Percentiles rank a stretch among this genome's conserved stretches.
These are phyloP conservation scores for Malus hybrid DNA, from an alignment of 331 rosid species.

Conservation along the genomic window DNA sequence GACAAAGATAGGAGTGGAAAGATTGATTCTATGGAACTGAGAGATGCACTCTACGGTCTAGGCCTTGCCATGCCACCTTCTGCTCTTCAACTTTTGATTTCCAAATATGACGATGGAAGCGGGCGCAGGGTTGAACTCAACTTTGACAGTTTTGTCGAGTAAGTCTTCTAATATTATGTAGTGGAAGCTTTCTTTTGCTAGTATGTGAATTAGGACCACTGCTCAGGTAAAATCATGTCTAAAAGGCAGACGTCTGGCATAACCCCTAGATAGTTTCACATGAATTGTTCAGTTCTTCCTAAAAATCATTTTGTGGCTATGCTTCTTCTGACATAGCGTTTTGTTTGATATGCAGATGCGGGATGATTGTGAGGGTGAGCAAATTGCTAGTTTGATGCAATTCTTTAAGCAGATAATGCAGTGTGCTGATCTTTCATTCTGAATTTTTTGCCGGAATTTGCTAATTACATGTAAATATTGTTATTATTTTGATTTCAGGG, in stretches of 20 bases:
- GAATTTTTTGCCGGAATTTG: neutral
- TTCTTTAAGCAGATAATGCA: neutral
- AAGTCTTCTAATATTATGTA: constrained; percentile 20
- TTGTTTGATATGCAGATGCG: constrained; percentile 63
- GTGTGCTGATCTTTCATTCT: neutral
- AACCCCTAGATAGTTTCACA: neutral
- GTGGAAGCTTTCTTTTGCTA: neutral
- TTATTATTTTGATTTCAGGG: constrained; percentile 54
- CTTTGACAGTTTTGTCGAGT: constrained; percentile 82
- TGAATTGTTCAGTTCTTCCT: neutral
- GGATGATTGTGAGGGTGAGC: constrained; percentile 80
- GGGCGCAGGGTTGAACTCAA: constrained; percentile 57
- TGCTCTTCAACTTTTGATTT: constrained; percentile 62
- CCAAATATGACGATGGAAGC: constrained; percentile 61
- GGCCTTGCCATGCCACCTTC: constrained; percentile 69
- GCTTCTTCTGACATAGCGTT: constrained; percentile 39
- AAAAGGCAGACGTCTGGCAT: neutral
- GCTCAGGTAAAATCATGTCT: neutral
- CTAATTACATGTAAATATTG: neutral
- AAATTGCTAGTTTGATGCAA: neutral
- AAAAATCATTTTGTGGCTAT: neutral
- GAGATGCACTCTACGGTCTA: constrained; percentile 85
- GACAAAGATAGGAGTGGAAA: constrained; percentile 84
- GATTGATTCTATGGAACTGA: constrained; percentile 68
- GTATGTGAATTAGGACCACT: neutral